phyloP scores from a whole-genome alignment of 805 yeast genomes.

The Yamadazyma nakazawae region DNA sequence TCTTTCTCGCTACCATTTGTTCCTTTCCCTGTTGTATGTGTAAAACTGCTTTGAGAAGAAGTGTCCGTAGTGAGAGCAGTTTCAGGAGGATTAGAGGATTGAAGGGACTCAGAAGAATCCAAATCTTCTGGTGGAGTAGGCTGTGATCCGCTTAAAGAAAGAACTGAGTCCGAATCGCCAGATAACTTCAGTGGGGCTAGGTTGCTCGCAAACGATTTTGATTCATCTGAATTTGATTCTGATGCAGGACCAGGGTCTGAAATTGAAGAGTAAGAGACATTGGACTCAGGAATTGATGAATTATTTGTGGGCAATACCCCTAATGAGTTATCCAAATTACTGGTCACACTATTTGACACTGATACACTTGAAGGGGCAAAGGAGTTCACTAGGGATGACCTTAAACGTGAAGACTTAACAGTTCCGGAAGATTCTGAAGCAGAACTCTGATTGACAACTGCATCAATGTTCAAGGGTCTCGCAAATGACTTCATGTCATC shows the following conservation, averaged over 20 bases:
- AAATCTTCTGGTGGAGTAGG: background rate
- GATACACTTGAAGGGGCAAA: constrained; percentile 24
- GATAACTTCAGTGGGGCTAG: background rate
- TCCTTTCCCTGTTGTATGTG: background rate
- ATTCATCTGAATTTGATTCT: background rate
- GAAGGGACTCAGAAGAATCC: constrained; percentile 1
- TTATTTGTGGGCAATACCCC: constrained; percentile 4
- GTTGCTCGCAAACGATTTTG: background rate
- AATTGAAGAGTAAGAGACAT: background rate
- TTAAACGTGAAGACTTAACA: constrained; percentile 20
- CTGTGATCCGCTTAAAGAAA: constrained; percentile 1
- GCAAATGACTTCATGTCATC: constrained; percentile 1
- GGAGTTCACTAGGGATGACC: constrained; percentile 29
- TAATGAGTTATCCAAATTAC: background rate
- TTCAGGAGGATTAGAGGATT: constrained; percentile 8
- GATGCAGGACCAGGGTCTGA: background rate
- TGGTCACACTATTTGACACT: background rate
- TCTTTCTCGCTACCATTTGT: too few species aligned
- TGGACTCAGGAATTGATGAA: background rate
- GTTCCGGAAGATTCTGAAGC: constrained; percentile 7
- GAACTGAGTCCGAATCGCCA: constrained; percentile 2
- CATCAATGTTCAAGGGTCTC: constrained; percentile 24
- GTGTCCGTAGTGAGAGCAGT: constrained; percentile 10
- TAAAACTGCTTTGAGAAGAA: constrained; percentile 1
- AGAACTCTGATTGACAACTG: constrained; percentile 18